phyloP scores from a whole-genome alignment of 23 red algal genomes.

The Agarophyton chilense region DNA sequence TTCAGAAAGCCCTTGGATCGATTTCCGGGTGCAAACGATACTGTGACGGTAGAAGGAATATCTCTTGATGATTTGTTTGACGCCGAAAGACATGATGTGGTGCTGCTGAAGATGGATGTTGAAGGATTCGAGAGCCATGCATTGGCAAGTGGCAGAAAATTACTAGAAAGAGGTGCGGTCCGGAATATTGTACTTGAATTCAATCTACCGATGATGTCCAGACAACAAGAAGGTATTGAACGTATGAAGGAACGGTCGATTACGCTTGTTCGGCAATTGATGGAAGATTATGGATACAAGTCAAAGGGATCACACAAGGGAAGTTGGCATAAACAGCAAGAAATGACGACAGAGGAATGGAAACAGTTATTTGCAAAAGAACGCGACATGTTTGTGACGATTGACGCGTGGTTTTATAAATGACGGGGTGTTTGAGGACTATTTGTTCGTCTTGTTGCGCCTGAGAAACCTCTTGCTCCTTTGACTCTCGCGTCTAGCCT shows the following conservation, averaged over 20 bases:
- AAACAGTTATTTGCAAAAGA: slow-evolving; percentile 3
- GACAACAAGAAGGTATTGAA: slow-evolving; percentile 1
- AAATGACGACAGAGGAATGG: slow-evolving; percentile 39
- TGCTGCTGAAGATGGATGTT: slow-evolving; percentile 33
- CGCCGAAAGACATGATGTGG: not conserved
- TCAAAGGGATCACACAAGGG: slow-evolving; percentile 23
- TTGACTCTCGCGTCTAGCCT: slow-evolving; percentile 69
- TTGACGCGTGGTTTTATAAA: slow-evolving; percentile 23
- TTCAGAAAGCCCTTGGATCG: slow-evolving; percentile 20
- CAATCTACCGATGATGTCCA: slow-evolving; percentile 32
- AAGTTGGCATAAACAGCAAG: not conserved
- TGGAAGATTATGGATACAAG: slow-evolving; percentile 5
- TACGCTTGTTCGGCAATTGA: not conserved
- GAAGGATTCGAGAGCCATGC: slow-evolving; percentile 21
- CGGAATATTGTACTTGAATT: slow-evolving; percentile 37
- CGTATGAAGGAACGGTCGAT: not conserved
- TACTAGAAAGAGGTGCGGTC: not conserved
- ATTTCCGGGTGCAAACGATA: slow-evolving; percentile 18
- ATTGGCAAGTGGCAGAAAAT: not conserved
- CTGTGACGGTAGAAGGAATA: not conserved
- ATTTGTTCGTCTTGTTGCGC: slow-evolving; percentile 52
- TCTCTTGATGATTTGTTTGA: slow-evolving; percentile 26
- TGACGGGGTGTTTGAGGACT: not conserved
- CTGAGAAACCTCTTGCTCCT: slow-evolving; percentile 80
- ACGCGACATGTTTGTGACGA: slow-evolving; percentile 2